Evolutionary conservation across 257 asterid genomes (phyloP), one percentile per base, ranked within the genome.

Genomic region (Solanum sparsipilum): DNA sequence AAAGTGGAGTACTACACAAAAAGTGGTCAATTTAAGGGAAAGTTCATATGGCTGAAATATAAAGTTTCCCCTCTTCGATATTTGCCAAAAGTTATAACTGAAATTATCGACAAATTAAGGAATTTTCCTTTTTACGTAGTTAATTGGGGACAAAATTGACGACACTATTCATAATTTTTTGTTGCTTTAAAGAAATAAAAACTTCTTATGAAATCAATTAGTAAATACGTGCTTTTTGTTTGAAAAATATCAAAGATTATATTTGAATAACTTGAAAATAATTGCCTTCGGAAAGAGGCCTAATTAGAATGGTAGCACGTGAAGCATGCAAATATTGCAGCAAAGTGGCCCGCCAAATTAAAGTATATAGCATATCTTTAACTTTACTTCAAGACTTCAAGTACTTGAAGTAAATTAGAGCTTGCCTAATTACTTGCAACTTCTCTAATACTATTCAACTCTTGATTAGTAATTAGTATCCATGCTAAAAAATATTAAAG

Each of bases 221-320:
- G 48, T 41, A 41, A 41, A 41, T 41, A 21, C 83, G 9, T 32
- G 5, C 10, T 21, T 75, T 38, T 38, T 74, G 5, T 74, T 74
- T 74, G 27, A 35, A 36, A 34, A 74, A 35, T 35, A 36, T 34
- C 52, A 74, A 36, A 36, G 25, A 32, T 18, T 72, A 72, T 11
- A 35, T 35, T 74, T 74, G 31, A 20, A 10, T 21, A 74, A 35
- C 82, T 74, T 74, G 48, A 35, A 74, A 74, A 74, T 35, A 21
- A 35, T 75, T 75, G 25, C 25, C 84, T 81, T 58, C 10, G 1
- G 12, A 31, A 75, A 78, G 76, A 34, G 75, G 72, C 87, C 63
- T 84, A 87, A 52, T 52, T 16, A 87, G 85, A 44, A 76, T 46
- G 78, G 87, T 29, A 41, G 35, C 91, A 90, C 78, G 88, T 88